A percentile compares a stretch with the other conserved stretches of the same genome.
These are phyloP conservation scores for Leishmania tarentolae DNA, from an alignment of 208 protist genomes.

Conservation along the genomic window DNA sequence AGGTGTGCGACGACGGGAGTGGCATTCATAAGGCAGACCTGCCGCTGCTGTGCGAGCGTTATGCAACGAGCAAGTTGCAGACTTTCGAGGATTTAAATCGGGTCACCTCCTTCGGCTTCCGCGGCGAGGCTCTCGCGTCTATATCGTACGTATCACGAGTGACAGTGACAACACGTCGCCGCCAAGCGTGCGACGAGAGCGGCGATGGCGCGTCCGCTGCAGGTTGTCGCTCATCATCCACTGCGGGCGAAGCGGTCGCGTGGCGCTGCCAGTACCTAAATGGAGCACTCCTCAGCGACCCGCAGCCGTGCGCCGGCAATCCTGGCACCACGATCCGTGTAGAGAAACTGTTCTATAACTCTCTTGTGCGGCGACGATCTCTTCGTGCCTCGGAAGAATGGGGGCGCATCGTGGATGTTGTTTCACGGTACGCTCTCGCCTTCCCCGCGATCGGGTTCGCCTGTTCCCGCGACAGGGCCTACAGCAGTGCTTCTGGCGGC, in stretches of 20 bases:
- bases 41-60: conserved; percentile 96
- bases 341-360: conserved; percentile 93
- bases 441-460: conserved; percentile 81
- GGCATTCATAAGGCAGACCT: conserved; percentile 97
- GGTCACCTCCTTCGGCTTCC: conserved; percentile 92
- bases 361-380: conserved; percentile 69
- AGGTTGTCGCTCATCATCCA: not conserved
- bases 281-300: conserved; percentile 91
- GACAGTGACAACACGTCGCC: conserved; percentile 66
- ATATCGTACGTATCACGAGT: conserved; percentile 86
- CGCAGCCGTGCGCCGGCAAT: conserved; percentile 78
- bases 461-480: conserved; percentile 47
- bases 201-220: not conserved
- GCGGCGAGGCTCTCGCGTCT: conserved; percentile 91
- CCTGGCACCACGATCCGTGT: conserved; percentile 84
- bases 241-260: conserved; percentile 27
- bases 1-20: conserved; percentile 97
- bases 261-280: conserved; percentile 82
- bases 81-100: conserved; percentile 87
- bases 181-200: not conserved
- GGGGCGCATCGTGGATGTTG: conserved; percentile 87
- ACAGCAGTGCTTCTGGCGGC: conserved; percentile 6
- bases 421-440: conserved; percentile 86
- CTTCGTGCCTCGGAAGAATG: conserved; percentile 93
- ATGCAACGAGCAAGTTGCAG: conserved; percentile 95